Evolutionary conservation across 345 rosid species (phyloP).

Genomic region (Psidium guajava): DNA sequence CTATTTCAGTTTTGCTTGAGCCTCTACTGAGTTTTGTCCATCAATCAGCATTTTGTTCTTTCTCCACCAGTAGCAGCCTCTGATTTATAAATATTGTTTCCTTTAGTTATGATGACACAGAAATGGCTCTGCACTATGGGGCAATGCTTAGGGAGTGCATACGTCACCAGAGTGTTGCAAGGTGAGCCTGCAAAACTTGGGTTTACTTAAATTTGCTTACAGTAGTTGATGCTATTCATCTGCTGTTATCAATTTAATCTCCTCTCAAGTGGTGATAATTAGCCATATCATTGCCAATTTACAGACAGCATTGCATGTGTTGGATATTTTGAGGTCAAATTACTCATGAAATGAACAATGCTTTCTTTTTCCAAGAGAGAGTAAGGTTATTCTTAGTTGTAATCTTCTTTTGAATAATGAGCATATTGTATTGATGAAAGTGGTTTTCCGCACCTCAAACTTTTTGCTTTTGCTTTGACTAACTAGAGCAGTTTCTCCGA

Average conservation of each 20-base stretch:
- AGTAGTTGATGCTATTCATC: not conserved
- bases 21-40: not conserved
- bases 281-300: not conserved
- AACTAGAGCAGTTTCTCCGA: not conserved
- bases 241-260: not conserved
- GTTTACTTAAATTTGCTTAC: not conserved
- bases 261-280: not conserved
- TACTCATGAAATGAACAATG: not conserved
- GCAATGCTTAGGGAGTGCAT: slow-evolving; percentile 98
- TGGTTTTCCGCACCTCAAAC: not conserved
- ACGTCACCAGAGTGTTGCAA: slow-evolving; percentile 91
- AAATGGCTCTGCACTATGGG: slow-evolving; percentile 97
- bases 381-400: not conserved
- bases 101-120: slow-evolving; percentile 62
- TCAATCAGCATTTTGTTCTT: not conserved
- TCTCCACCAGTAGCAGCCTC: not conserved
- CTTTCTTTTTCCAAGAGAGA: not conserved
- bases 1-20: not conserved
- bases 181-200: slow-evolving; percentile 27
- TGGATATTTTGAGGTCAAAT: not conserved
- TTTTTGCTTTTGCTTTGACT: not conserved
- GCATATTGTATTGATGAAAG: not conserved
- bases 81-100: not conserved
- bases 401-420: not conserved
- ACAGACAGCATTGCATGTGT: not conserved